Base-by-base conservation (phyloP, 2,329 filamentous ascomycete species). In the Fusarium incarnatum region DNA sequence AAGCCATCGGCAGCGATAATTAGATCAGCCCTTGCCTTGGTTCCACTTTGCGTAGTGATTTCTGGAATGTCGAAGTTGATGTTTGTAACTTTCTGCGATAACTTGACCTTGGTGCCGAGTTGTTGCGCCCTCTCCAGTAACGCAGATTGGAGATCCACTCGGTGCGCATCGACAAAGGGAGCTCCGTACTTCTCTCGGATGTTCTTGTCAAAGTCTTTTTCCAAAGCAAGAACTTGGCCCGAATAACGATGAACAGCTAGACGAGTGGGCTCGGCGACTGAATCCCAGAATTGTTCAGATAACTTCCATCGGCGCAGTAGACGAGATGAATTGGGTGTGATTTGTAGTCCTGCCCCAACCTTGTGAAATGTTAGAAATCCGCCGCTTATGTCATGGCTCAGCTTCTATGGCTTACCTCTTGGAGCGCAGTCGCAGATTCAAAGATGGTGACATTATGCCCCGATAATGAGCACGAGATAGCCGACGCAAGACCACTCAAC, bases 1-100 rank as follows among this genome's bases (percentile, higher is more conserved):
- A 92, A 78, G 0, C 90, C 90, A 67, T 92, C 90, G 0, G 89
- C 88, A 1, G 84, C 89, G 2, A 92, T 82, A 8, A 92, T 75
- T 0, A 72, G 27, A 27, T 68, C 63, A 1, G 56, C 70, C 0
- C 54, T 58, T 3, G 82, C 81, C 3, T 70, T 77, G 2, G 42
- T 22, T 1, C 84, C 86, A 7, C 74, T 73, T 8, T 77, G 77
- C 0, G 81, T 82, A 2, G 73, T 80, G 1, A 87, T 74, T 7
- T 79, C 79, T 2, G 83, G 78, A 2, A 77, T 76, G 13, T 83
- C 77, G n/a, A 88, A 84, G 67, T 88, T 81, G 41, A 89, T 78
- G 4, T 77, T 60, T 8, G 75, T 76, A 0, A 89, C 84, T 44
- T 82, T 80, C 23, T 84, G 80, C 1, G 83, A 83, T 0, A 90